These are phyloP conservation scores for Clavispora santaluciae DNA, from an alignment of 805 yeast genomes.

Conservation along the genomic window DNA sequence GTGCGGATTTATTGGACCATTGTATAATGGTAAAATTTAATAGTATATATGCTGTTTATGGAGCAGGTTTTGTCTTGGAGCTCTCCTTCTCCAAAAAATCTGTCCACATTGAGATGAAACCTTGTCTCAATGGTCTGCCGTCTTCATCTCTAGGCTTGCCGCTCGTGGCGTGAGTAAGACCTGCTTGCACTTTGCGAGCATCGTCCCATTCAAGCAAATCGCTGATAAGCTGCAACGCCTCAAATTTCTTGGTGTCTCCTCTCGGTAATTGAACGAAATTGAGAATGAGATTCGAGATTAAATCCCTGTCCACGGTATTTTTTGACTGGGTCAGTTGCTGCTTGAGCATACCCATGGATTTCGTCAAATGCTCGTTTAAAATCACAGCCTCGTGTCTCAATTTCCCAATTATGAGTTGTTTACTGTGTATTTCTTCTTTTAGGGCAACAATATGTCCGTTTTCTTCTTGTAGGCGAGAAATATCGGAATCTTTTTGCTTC, in stretches of 20 bases:
- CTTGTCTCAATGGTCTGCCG: conserved; percentile 34
- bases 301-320: conserved; percentile 79
- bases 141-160: conserved; percentile 14
- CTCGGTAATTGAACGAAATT: conserved; percentile 85
- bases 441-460: conserved; percentile 40
- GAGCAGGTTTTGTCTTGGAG: conserved; percentile 6
- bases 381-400: conserved; percentile 92
- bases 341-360: conserved; percentile 80
- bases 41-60: neutral
- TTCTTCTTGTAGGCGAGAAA: conserved; percentile 15
- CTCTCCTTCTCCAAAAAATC: conserved; percentile 75
- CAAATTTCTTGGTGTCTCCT: conserved; percentile 92
- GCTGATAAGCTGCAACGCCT: conserved; percentile 79
- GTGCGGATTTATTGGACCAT: neutral
- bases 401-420: conserved; percentile 79
- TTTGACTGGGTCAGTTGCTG: conserved; percentile 58
- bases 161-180: conserved; percentile 42
- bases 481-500: conserved; percentile 2
- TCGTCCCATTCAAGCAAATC: conserved; percentile 88
- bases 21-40: neutral
- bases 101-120: conserved; percentile 74
- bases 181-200: conserved; percentile 69
- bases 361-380: conserved; percentile 90
- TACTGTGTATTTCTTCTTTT: conserved; percentile 50
- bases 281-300: conserved; percentile 78